Percentiles rank a stretch among this genome's conserved stretches.
Evolutionary conservation across 1,139 yeast species (phyloP).

Genomic region (Pichia norvegensis): DNA sequence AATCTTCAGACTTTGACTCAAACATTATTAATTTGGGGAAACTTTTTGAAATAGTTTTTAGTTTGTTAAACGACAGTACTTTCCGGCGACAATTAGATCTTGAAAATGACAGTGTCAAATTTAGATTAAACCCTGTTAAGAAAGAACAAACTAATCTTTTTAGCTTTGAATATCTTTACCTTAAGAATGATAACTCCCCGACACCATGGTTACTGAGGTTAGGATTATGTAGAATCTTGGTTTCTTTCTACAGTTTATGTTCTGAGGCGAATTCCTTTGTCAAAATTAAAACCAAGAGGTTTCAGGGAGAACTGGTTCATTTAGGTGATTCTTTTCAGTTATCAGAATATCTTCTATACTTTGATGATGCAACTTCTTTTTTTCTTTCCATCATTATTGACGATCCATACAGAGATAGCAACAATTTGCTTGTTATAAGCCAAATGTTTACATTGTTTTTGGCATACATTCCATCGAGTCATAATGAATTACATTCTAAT

Average conservation of each 20-base stretch:
- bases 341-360: slow-evolving; percentile 5
- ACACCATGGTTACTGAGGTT: slow-evolving; percentile 32
- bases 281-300: neutral
- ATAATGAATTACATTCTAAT: neutral
- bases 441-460: slow-evolving; percentile 13
- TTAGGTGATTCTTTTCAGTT: neutral
- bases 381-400: slow-evolving; percentile 8
- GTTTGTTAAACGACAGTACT: slow-evolving; percentile 14
- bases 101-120: slow-evolving; percentile 25
- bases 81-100: slow-evolving; percentile 18
- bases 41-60: slow-evolving; percentile 15
- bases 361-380: slow-evolving; percentile 8
- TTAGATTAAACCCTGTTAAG: slow-evolving; percentile 13
- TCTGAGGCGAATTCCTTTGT: neutral
- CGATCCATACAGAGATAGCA: neutral
- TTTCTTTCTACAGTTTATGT: slow-evolving; percentile 25
- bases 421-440: neutral
- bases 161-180: slow-evolving; percentile 25
- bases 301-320: neutral
- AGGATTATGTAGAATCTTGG: slow-evolving; percentile 30
- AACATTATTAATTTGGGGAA: slow-evolving; percentile 12
- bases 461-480: slow-evolving; percentile 12
- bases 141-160: slow-evolving; percentile 27
- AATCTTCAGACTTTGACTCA: neutral
- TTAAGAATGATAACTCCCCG: slow-evolving; percentile 20